phyloP scores from a whole-genome alignment of 1,284 basidiomycete species.

The Cerrena zonata region DNA sequence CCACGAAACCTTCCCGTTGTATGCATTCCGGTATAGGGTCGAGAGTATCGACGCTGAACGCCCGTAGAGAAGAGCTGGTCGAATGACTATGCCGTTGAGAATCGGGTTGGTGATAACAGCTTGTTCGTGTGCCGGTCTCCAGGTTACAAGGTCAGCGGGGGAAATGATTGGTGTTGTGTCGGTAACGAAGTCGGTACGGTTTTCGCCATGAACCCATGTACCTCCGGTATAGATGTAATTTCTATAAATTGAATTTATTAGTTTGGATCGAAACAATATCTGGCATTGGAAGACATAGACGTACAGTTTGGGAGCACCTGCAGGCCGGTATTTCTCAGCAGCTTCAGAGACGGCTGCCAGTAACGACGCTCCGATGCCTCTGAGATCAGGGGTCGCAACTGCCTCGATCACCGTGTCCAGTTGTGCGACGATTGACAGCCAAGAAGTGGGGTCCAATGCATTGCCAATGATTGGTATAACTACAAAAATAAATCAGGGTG shows the following conservation, averaged over 20 bases:
- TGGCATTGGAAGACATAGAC: neutral
- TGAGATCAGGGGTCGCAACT: slow-evolving; percentile 20
- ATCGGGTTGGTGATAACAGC: slow-evolving; percentile 24
- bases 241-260: neutral
- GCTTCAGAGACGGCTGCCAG: slow-evolving; percentile 31
- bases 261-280: neutral
- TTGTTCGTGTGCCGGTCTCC: slow-evolving; percentile 36
- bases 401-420: slow-evolving; percentile 42
- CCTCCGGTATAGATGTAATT: slow-evolving; percentile 48
- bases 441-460: slow-evolving; percentile 29
- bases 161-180: slow-evolving; percentile 32
- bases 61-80: slow-evolving; percentile 45
- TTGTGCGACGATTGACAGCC: slow-evolving; percentile 34
- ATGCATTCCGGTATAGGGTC: slow-evolving; percentile 33
- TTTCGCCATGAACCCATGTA: slow-evolving; percentile 43
- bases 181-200: slow-evolving; percentile 28
- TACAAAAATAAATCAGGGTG: slow-evolving; percentile 12
- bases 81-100: slow-evolving; percentile 46
- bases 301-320: slow-evolving; percentile 32
- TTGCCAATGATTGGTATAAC: slow-evolving; percentile 46
- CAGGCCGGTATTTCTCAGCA: slow-evolving; percentile 24
- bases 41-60: slow-evolving; percentile 36
- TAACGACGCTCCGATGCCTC: slow-evolving; percentile 20
- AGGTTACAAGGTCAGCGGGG: slow-evolving; percentile 29
- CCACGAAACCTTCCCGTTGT: slow-evolving; percentile 33